These are phyloP conservation scores for Pseudogymnoascus sp. DNA, from an alignment of 2,329 filamentous ascomycete genomes.

Conservation along the genomic window DNA sequence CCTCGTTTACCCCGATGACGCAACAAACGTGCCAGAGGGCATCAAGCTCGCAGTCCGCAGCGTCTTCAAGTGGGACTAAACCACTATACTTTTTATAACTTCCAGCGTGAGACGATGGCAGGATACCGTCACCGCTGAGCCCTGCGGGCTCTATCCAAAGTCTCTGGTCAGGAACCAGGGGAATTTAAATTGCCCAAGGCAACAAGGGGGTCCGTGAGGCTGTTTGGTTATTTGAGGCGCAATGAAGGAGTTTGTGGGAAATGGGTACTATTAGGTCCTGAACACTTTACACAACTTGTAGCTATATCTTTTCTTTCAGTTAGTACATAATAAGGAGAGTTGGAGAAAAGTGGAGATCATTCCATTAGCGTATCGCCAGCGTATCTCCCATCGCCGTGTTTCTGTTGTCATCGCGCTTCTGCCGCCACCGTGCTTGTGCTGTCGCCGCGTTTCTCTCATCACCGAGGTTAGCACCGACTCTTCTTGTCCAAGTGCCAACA, in stretches of 20 bases:
- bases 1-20: conserved; percentile 53
- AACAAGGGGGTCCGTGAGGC: background rate
- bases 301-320: background rate
- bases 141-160: too few species aligned
- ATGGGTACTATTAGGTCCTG: background rate
- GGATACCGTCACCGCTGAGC: too few species aligned
- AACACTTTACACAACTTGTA: conserved; percentile 1
- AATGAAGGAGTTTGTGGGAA: background rate
- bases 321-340: background rate
- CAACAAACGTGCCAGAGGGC: background rate
- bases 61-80: background rate
- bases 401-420: too few species aligned
- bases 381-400: too few species aligned
- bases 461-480: too few species aligned
- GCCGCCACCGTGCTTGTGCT: too few species aligned
- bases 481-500: too few species aligned
- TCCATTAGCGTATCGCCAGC: too few species aligned
- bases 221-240: background rate
- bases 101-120: background rate
- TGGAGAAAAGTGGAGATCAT: background rate
- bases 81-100: background rate
- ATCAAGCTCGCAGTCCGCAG: conserved; percentile 3
- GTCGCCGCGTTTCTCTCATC: too few species aligned
- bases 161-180: background rate
- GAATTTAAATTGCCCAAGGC: background rate